Conservation (phyloP, 495 filamentous ascomycete genomes). For the Bacidia rubella region DNA sequence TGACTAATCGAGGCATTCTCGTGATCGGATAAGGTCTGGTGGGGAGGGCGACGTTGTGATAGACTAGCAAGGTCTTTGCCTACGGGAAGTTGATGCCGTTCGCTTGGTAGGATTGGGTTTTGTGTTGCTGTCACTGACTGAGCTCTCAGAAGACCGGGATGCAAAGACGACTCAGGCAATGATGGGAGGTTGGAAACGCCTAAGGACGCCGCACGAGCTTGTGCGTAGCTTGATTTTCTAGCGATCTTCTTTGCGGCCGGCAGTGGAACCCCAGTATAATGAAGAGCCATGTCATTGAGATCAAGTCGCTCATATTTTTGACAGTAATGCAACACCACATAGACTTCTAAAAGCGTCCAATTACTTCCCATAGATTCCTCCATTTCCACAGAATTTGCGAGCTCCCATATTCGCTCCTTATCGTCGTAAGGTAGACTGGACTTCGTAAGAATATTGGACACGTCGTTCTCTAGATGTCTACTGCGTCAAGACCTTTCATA, state of each 20-base stretch:
- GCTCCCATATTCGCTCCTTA: conserved; percentile 8
- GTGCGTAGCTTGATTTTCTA: conserved; percentile 7
- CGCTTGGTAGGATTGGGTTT: background rate
- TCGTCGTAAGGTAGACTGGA: conserved; percentile 6
- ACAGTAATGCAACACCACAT: conserved; percentile 8
- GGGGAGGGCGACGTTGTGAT: background rate
- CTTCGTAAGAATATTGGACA: conserved; percentile 2
- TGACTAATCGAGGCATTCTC: conserved; percentile 6
- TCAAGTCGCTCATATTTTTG: conserved; percentile 3
- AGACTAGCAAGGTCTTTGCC: background rate
- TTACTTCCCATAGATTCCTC: background rate
- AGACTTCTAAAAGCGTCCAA: conserved; percentile 11
- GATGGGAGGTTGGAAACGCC: background rate
- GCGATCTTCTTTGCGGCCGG: background rate
- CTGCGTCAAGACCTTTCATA: background rate
- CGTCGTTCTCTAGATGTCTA: background rate
- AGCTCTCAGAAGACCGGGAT: background rate
- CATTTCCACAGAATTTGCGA: conserved; percentile 1
- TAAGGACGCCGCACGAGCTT: background rate
- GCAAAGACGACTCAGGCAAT: background rate
- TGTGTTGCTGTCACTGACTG: background rate
- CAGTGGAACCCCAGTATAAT: conserved; percentile 3
- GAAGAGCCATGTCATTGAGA: conserved; percentile 7
- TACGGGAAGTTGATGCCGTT: background rate
- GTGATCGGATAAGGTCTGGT: background rate